Evolutionary conservation across 768 basidiomycete genomes (phyloP).

Genomic region (Scleroderma citrinum): DNA sequence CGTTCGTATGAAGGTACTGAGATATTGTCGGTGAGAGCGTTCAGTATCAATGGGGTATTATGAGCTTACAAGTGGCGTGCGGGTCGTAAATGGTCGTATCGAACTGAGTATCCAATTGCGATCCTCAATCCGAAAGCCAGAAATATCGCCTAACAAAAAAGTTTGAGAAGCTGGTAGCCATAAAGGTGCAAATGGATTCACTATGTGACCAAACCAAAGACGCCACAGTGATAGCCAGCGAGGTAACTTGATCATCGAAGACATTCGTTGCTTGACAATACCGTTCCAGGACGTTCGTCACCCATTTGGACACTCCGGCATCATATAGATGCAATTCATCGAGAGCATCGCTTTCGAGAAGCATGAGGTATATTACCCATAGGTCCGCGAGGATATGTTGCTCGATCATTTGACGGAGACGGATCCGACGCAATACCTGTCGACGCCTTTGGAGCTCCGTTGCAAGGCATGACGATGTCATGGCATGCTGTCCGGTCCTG

Average conservation of each 20-base stretch:
- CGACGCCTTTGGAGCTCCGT: conserved; percentile 44
- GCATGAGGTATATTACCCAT: conserved; percentile 54
- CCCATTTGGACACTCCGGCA: conserved; percentile 34
- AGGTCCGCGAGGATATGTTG: conserved; percentile 38
- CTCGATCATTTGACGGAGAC: conserved; percentile 24
- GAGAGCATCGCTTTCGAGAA: conserved; percentile 48
- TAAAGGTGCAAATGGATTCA: conserved; percentile 24
- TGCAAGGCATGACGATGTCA: conserved; percentile 36
- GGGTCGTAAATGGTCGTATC: conserved; percentile 36
- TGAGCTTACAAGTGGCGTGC: conserved; percentile 21
- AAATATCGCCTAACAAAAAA: conserved; percentile 33
- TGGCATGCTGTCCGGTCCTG: conserved; percentile 27
- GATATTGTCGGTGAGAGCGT: conserved; percentile 15
- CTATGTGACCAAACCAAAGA: conserved; percentile 32
- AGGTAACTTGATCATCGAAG: conserved; percentile 11
- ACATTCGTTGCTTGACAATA: conserved; percentile 4
- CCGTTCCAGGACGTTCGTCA: conserved; percentile 18
- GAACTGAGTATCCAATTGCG: conserved; percentile 37
- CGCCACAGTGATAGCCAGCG: conserved; percentile 28
- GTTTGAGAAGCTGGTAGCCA: conserved; percentile 20
- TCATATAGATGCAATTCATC: conserved; percentile 42
- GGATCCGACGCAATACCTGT: conserved; percentile 43
- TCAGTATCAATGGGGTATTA: conserved; percentile 6
- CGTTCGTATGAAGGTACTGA: conserved; percentile 20
- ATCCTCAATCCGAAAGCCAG: conserved; percentile 30